These are phyloP conservation scores for Colletotrichum magnum DNA, from an alignment of 2,329 filamentous ascomycete genomes.

Conservation along the genomic window DNA sequence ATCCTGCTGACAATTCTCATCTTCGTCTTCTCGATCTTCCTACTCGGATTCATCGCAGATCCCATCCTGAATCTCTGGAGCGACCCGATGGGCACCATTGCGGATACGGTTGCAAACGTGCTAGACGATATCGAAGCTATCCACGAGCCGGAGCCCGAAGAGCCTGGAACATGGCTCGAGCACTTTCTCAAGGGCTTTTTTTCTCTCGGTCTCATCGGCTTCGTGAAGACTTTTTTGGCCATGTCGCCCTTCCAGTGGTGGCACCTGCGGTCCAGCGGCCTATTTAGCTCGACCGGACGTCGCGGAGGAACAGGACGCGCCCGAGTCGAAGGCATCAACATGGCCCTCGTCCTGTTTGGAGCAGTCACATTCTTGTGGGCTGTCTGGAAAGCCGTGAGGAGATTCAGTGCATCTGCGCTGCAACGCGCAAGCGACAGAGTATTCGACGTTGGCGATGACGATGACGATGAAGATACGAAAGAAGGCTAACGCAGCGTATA, in stretches of 20 bases:
- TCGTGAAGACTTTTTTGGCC: slow-evolving; percentile 83
- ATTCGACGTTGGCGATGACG: slow-evolving; percentile 80
- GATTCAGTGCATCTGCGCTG: slow-evolving; percentile 79
- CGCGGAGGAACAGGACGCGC: slow-evolving; percentile 79
- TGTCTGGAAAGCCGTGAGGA: slow-evolving; percentile 85
- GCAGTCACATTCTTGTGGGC: slow-evolving; percentile 85
- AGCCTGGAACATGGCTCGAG: slow-evolving; percentile 76
- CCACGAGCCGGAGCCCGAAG: slow-evolving; percentile 52
- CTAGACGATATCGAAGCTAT: slow-evolving; percentile 57
- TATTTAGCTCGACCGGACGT: slow-evolving; percentile 65
- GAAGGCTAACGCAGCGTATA: slow-evolving; percentile 38
- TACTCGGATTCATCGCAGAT: slow-evolving; percentile 92
- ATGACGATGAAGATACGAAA: slow-evolving; percentile 64
- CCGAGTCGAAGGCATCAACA: slow-evolving; percentile 83
- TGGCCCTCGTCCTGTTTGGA: slow-evolving; percentile 84
- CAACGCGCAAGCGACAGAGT: slow-evolving; percentile 85
- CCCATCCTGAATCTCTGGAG: slow-evolving; percentile 91
- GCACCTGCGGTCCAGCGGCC: slow-evolving; percentile 76
- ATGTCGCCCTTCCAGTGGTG: slow-evolving; percentile 84
- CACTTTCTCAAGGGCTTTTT: slow-evolving; percentile 93
- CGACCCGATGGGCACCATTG: slow-evolving; percentile 78
- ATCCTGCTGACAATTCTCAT: slow-evolving; percentile 79
- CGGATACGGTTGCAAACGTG: slow-evolving; percentile 63
- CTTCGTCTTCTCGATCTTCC: slow-evolving; percentile 80
- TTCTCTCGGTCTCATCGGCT: slow-evolving; percentile 89